Evolutionary conservation across 1,284 basidiomycete species (phyloP).

Genomic region (Fomitopsis pinicola): DNA sequence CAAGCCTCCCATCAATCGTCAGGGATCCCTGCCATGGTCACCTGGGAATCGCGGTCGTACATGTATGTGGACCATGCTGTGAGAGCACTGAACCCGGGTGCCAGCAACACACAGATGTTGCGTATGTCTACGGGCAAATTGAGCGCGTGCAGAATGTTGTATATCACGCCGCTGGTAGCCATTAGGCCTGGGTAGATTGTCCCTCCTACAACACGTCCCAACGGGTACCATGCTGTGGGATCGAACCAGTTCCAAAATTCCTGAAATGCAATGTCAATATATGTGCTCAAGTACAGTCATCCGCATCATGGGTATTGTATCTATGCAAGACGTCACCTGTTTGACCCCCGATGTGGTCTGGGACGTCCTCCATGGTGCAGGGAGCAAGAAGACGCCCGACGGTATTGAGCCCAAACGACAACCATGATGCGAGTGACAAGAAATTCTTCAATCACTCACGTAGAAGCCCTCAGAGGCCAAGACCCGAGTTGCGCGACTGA

Average conservation of each 20-base stretch:
- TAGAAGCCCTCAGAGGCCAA: conserved; percentile 93
- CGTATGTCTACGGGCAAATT: conserved; percentile 97
- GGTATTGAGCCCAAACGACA: too few relatives aligned
- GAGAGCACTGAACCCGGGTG: conserved; percentile 93
- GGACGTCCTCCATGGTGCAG: too few relatives aligned
- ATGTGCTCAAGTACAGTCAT: neutral
- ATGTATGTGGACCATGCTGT: conserved; percentile 98
- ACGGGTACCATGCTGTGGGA: conserved; percentile 98
- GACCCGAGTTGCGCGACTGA: conserved; percentile 85
- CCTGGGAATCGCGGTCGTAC: conserved; percentile 38
- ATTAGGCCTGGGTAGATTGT: conserved; percentile 98
- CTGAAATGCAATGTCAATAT: conserved; percentile 34
- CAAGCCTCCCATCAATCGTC: too few relatives aligned
- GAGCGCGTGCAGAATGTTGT: conserved; percentile 83
- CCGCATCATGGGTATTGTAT: too few relatives aligned
- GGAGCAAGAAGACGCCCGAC: too few relatives aligned
- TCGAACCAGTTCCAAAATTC: conserved; percentile 99
- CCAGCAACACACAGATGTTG: conserved; percentile 95
- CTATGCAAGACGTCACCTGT: too few relatives aligned
- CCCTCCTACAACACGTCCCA: conserved; percentile 96
- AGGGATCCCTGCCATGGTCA: neutral
- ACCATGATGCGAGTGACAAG: too few relatives aligned
- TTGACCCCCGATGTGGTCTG: too few relatives aligned
- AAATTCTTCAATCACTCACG: conserved; percentile 43
- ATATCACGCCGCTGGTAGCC: conserved; percentile 96